A percentile compares a stretch with the other conserved stretches of the same genome.
Conservation (phyloP, 345 rosid genomes). For the Euphorbia lathyris region DNA sequence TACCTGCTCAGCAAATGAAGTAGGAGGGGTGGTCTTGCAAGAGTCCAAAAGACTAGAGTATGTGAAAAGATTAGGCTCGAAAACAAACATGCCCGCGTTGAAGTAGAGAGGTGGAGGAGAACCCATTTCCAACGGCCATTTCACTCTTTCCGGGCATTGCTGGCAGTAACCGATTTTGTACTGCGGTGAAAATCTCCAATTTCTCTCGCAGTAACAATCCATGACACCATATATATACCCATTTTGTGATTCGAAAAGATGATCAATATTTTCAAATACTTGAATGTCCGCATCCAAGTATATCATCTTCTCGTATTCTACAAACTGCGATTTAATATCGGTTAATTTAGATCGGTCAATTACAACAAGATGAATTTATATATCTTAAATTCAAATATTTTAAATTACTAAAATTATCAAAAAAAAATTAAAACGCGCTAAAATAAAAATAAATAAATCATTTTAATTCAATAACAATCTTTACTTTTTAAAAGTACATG, state of each 20-base stretch:
- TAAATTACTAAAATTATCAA: too few relatives aligned
- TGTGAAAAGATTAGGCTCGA: constrained; percentile 54
- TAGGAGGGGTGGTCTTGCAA: constrained; percentile 51
- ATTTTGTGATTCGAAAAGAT: constrained; percentile 53
- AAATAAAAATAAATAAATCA: too few relatives aligned
- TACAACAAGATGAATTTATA: too few relatives aligned
- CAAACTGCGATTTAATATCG: constrained; percentile 38
- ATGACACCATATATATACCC: constrained; percentile 68
- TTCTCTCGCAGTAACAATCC: constrained; percentile 84
- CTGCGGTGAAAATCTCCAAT: constrained; percentile 62
- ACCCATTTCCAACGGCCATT: constrained; percentile 66
- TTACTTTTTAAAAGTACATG: too few relatives aligned
- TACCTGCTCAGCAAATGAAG: constrained; percentile 80
- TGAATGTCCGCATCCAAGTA: constrained; percentile 85
- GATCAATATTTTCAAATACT: constrained; percentile 71
- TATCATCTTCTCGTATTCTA: constrained; percentile 68
- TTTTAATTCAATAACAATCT: too few relatives aligned
- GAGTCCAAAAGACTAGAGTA: constrained; percentile 47
- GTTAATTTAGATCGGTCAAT: too few relatives aligned
- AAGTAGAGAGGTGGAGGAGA: constrained; percentile 63
- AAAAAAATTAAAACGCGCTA: too few relatives aligned
- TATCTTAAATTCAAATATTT: too few relatives aligned
- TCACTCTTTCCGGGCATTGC: constrained; percentile 62
- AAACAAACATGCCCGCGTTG: constrained; percentile 83
- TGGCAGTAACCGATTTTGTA: constrained; percentile 70